Conservation (phyloP, 148 eudicot species). For the Fagopyrum esculentum region DNA sequence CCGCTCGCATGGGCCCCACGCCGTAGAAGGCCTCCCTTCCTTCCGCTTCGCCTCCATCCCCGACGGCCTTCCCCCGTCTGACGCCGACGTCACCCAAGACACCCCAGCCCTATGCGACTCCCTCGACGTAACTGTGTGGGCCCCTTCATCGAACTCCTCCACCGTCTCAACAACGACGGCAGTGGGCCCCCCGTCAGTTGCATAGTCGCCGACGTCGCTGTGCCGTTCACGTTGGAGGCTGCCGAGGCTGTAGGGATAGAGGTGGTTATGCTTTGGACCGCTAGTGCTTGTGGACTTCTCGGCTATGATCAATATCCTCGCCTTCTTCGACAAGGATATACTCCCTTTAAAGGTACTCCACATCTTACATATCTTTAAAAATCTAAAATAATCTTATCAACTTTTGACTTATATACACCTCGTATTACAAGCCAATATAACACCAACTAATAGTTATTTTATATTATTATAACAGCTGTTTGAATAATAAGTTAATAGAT, state of each 20-base stretch:
- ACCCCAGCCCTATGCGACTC: conserved; percentile 14
- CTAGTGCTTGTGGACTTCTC: conserved; percentile 15
- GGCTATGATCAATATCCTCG: conserved; percentile 4
- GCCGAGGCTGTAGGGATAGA: conserved; percentile 15
- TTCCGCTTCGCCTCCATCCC: conserved; percentile 31
- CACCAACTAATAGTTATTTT: too few species aligned
- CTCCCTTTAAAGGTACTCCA: conserved; percentile 28
- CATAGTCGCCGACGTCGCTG: conserved; percentile 1
- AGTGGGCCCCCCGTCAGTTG: conserved; percentile 8
- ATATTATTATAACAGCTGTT: too few species aligned
- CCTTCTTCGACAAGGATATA: not conserved
- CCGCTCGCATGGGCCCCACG: conserved; percentile 22
- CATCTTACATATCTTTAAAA: too few species aligned
- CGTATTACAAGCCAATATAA: too few species aligned
- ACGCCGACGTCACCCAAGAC: conserved; percentile 22
- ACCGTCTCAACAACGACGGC: not conserved
- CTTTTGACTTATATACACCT: too few species aligned
- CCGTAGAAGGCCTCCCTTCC: conserved; percentile 14
- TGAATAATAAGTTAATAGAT: too few species aligned
- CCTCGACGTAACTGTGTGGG: conserved; percentile 10
- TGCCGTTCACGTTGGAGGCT: conserved; percentile 16
- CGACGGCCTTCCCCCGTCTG: conserved; percentile 29
- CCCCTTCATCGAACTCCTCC: conserved; percentile 28
- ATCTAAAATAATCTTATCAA: too few species aligned
- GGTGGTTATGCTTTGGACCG: conserved; percentile 12